phyloP scores from a whole-genome alignment of 345 rosid genomes.

The Acer negundo region DNA sequence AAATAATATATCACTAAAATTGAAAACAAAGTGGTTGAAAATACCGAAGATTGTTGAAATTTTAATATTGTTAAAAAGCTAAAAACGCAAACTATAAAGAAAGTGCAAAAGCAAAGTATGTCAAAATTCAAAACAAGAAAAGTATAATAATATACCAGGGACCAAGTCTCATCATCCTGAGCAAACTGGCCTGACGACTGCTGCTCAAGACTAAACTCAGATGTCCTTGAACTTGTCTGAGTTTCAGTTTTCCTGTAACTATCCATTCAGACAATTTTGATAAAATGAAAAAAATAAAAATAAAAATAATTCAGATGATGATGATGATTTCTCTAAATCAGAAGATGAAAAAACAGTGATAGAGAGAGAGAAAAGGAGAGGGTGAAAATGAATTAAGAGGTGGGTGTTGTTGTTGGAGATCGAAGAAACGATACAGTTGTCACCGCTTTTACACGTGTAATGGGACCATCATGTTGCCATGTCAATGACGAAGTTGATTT shows the following conservation, averaged over 20 bases:
- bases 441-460: constrained; percentile 75
- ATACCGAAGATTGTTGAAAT: not conserved
- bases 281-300: no score
- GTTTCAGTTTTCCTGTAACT: constrained; percentile 32
- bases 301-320: constrained; percentile 5
- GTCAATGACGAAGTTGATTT: constrained; percentile 34
- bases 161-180: constrained; percentile 30
- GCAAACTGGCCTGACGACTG: constrained; percentile 19
- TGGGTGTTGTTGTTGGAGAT: constrained; percentile 4
- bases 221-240: constrained; percentile 31
- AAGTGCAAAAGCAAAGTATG: not conserved
- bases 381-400: not conserved
- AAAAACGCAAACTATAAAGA: constrained; percentile 1
- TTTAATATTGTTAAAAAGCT: not conserved
- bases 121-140: not conserved
- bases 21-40: not conserved
- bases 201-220: constrained; percentile 27
- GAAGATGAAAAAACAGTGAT: not conserved
- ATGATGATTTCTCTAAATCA: constrained; percentile 7
- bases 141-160: constrained; percentile 22
- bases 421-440: constrained; percentile 54
- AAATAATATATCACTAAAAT: constrained; percentile 11
- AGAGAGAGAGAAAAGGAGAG: not conserved
- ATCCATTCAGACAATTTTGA: constrained; percentile 29
- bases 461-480: constrained; percentile 34